Conservation (phyloP, 805 yeast species). For the Scheffersomyces stipitis region DNA sequence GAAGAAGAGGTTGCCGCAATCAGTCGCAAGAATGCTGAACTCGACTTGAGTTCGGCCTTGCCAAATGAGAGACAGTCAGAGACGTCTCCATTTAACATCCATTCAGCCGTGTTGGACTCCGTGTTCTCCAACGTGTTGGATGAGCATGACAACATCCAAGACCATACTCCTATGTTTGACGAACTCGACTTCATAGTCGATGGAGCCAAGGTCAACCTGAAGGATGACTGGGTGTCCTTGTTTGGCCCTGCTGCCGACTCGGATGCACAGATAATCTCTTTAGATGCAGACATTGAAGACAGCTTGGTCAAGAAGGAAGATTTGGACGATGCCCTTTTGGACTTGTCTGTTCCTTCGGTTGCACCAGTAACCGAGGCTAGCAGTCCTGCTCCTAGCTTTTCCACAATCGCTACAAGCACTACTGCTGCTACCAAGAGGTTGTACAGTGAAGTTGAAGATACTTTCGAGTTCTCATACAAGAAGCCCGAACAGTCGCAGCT, state of each 20-base stretch:
- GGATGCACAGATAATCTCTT: neutral
- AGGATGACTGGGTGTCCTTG: constrained; percentile 62
- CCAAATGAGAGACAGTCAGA: constrained; percentile 8
- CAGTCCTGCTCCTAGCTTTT: neutral
- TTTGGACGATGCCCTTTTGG: constrained; percentile 7
- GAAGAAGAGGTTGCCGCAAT: constrained; percentile 12
- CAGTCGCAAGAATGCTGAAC: constrained; percentile 8
- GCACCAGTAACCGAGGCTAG: neutral
- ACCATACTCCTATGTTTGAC: constrained; percentile 62
- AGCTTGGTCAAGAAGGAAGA: constrained; percentile 5
- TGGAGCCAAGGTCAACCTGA: constrained; percentile 36
- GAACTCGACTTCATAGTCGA: constrained; percentile 46
- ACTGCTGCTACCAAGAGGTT: constrained; percentile 19
- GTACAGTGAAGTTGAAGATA: constrained; percentile 25
- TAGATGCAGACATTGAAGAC: constrained; percentile 9
- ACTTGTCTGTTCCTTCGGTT: neutral
- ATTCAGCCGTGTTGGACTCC: constrained; percentile 51
- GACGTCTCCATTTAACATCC: constrained; percentile 52
- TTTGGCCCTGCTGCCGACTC: constrained; percentile 36
- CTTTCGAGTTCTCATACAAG: constrained; percentile 18
- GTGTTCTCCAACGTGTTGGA: constrained; percentile 45
- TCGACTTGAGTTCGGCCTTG: constrained; percentile 5
- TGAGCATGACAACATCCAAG: constrained; percentile 30
- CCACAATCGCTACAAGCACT: neutral
- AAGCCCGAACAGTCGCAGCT: constrained; percentile 18